These are phyloP conservation scores for Westerdykella aurantiaca DNA, from an alignment of 2,329 filamentous ascomycete species.

Conservation along the genomic window DNA sequence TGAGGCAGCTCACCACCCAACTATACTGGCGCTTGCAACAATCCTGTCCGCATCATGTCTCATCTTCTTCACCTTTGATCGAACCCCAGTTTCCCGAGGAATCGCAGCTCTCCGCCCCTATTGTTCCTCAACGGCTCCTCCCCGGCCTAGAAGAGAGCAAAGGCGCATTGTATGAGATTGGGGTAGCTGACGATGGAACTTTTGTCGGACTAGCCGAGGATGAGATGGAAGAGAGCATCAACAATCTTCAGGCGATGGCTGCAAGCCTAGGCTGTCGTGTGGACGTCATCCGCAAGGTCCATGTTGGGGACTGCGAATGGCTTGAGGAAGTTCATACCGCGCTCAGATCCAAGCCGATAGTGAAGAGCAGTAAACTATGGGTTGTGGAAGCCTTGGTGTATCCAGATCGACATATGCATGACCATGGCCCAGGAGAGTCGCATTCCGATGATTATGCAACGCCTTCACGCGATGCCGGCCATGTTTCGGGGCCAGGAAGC, in stretches of 20 bases:
- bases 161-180: conserved; percentile 92
- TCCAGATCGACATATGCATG: conserved; percentile 45
- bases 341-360: not conserved
- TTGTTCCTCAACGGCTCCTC: conserved; percentile 50
- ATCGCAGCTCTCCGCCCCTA: conserved; percentile 54
- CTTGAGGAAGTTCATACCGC: conserved; percentile 42
- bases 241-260: conserved; percentile 83
- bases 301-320: conserved; percentile 82
- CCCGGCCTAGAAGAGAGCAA: conserved; percentile 87
- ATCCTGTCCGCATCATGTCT: conserved; percentile 84
- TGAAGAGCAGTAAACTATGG: conserved; percentile 54
- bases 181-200: conserved; percentile 88
- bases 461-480: not conserved
- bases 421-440: conserved; percentile 4
- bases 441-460: not conserved
- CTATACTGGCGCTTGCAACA: conserved; percentile 92
- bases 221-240: conserved; percentile 86
- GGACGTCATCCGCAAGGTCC: conserved; percentile 72
- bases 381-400: conserved; percentile 88
- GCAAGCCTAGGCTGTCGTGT: conserved; percentile 83
- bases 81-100: conserved; percentile 69
- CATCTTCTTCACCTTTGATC: conserved; percentile 67
- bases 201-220: conserved; percentile 83
- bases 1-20: conserved; percentile 91
- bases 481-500: not conserved